Evolutionary conservation across 306 rosid genomes (phyloP).

Genomic region (Lithocarpus polystachyus): DNA sequence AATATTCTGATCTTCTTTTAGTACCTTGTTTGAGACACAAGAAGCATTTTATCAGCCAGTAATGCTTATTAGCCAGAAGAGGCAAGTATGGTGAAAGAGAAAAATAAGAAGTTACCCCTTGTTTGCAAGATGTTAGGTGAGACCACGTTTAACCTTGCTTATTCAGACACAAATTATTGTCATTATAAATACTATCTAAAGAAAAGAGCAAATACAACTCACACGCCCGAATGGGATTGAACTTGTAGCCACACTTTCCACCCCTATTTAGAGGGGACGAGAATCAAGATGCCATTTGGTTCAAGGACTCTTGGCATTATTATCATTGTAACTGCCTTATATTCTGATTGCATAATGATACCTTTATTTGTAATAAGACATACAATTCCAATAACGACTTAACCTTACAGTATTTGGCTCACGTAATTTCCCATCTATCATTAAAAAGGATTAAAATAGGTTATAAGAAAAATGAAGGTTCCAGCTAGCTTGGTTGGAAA

Average conservation of each 20-base stretch:
- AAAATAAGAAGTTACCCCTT: neutral
- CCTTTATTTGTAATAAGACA: neutral
- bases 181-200: neutral
- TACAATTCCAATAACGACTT: neutral
- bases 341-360: neutral
- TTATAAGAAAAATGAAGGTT: neutral
- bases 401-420: neutral
- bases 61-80: neutral
- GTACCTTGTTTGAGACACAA: neutral
- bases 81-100: neutral
- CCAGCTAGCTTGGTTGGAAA: neutral
- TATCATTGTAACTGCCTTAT: neutral
- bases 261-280: neutral
- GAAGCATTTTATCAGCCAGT: neutral
- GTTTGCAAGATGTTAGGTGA: neutral
- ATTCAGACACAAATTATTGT: neutral
- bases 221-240: neutral
- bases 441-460: neutral
- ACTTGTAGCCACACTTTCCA: neutral
- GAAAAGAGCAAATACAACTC: neutral
- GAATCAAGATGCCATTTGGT: neutral
- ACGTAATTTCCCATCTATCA: neutral
- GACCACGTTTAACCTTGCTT: neutral
- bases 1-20: neutral
- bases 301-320: neutral